Conservation (phyloP, 192 early-diverging fungal species). For the Coemansia sp. region DNA sequence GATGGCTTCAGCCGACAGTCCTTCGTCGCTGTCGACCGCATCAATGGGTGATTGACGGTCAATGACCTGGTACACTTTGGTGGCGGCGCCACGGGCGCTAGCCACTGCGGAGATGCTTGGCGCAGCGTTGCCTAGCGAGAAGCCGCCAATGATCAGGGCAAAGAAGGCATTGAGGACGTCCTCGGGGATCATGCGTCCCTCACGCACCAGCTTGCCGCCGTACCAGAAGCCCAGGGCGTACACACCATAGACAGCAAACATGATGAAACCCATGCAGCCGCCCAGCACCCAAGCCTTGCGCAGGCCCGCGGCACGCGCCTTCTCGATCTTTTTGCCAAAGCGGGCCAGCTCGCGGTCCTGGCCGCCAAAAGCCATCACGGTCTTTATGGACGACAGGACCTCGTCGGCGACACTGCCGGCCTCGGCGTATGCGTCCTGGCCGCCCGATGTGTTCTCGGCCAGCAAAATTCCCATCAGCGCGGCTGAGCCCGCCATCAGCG, state of each 20-base stretch:
- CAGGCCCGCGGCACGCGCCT: constrained; percentile 59
- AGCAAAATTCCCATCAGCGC: constrained; percentile 56
- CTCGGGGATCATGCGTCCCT: constrained; percentile 41
- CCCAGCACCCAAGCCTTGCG: constrained; percentile 58
- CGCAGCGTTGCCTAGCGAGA: constrained; percentile 63
- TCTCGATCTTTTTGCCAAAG: constrained; percentile 57
- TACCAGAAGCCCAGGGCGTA: constrained; percentile 85
- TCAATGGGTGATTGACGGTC: constrained; percentile 80
- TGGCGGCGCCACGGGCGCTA: constrained; percentile 75
- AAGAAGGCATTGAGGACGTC: constrained; percentile 83
- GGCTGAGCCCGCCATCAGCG: constrained; percentile 57
- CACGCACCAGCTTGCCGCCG: constrained; percentile 58
- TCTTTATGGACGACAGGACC: constrained; percentile 74
- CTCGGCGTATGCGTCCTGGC: constrained; percentile 67
- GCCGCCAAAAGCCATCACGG: constrained; percentile 80
- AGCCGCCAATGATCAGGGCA: constrained; percentile 77
- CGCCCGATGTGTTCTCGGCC: constrained; percentile 37
- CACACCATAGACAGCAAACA: constrained; percentile 66
- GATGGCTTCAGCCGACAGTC: constrained; percentile 41
- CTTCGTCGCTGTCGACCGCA: constrained; percentile 36
- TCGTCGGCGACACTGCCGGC: constrained; percentile 86
- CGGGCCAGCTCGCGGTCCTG: constrained; percentile 62
- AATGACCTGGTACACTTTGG: constrained; percentile 72
- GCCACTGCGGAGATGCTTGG: constrained; percentile 69
- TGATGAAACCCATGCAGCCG: constrained; percentile 64